Conservation (phyloP, 306 rosid species). For the Dicorynia guianensis region DNA sequence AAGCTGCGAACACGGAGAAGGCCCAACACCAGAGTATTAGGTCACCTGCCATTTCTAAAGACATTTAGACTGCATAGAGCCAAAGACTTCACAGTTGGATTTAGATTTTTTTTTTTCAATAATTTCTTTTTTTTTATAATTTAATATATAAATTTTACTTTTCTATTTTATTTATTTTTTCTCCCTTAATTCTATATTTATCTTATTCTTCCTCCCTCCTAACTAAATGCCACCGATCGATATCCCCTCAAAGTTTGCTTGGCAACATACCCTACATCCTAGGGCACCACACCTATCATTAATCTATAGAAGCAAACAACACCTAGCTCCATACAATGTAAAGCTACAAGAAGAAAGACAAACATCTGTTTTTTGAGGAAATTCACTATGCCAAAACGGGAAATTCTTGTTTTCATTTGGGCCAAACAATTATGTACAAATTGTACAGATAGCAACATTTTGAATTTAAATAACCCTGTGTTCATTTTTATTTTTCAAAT, state of each 20-base stretch:
- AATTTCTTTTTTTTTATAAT: no score
- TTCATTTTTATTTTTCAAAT: no score
- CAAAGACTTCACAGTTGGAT: no score
- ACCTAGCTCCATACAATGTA: slow-evolving; percentile 39
- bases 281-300: slow-evolving; percentile 40
- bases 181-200: no score
- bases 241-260: slow-evolving; percentile 34
- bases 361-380: slow-evolving; percentile 3
- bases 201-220: no score
- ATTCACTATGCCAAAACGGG: slow-evolving; percentile 32
- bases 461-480: no score
- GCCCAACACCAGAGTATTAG: slow-evolving; percentile 50
- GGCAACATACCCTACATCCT: slow-evolving; percentile 33
- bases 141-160: no score
- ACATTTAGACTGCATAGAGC: slow-evolving; percentile 50
- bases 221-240: no score
- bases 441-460: no score
- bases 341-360: slow-evolving; percentile 36
- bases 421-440: not conserved
- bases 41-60: slow-evolving; percentile 56
- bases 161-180: no score
- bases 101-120: no score
- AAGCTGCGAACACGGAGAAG: slow-evolving; percentile 31
- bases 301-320: slow-evolving; percentile 36
- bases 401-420: not conserved